Conservation (phyloP, 768 basidiomycete genomes). For the Tulasnella sp. region DNA sequence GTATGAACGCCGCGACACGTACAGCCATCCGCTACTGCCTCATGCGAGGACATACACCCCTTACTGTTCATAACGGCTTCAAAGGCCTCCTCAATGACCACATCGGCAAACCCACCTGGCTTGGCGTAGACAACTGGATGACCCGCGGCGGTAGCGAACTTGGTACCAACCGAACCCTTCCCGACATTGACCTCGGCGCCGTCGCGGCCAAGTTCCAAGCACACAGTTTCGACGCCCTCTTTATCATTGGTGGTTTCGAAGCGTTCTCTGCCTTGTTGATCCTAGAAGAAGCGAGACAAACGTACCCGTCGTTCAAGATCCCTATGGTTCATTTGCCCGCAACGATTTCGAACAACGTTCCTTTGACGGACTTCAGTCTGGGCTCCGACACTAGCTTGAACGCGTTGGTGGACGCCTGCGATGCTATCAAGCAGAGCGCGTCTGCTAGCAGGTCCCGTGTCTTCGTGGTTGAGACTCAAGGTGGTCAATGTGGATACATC, state of each 20-base stretch:
- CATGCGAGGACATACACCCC: constrained; percentile 81
- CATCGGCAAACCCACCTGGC: constrained; percentile 79
- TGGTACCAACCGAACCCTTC: constrained; percentile 86
- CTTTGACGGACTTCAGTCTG: constrained; percentile 88
- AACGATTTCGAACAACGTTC: constrained; percentile 96
- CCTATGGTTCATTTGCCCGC: constrained; percentile 95
- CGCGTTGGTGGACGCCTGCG: constrained; percentile 92
- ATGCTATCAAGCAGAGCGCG: constrained; percentile 97
- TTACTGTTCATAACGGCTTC: constrained; percentile 93
- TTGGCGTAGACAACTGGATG: constrained; percentile 94
- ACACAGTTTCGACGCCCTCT: constrained; percentile 58
- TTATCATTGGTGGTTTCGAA: constrained; percentile 95
- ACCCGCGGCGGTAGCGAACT: constrained; percentile 94
- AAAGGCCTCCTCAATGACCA: constrained; percentile 85
- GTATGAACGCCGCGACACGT: constrained; percentile 97
- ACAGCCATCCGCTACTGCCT: constrained; percentile 89
- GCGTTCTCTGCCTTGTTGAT: constrained; percentile 70
- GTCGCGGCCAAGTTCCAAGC: constrained; percentile 88
- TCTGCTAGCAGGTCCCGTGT: constrained; percentile 91
- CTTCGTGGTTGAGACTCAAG: constrained; percentile 97
- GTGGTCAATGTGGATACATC: constrained; percentile 91
- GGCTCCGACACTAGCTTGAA: constrained; percentile 98
- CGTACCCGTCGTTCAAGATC: constrained; percentile 87
- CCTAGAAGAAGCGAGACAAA: constrained; percentile 64
- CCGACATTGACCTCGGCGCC: constrained; percentile 73